Percentiles rank a stretch among this genome's conserved stretches.
These are phyloP conservation scores for Penicillium olsonii DNA, from an alignment of 2,329 filamentous ascomycete species.

Conservation along the genomic window DNA sequence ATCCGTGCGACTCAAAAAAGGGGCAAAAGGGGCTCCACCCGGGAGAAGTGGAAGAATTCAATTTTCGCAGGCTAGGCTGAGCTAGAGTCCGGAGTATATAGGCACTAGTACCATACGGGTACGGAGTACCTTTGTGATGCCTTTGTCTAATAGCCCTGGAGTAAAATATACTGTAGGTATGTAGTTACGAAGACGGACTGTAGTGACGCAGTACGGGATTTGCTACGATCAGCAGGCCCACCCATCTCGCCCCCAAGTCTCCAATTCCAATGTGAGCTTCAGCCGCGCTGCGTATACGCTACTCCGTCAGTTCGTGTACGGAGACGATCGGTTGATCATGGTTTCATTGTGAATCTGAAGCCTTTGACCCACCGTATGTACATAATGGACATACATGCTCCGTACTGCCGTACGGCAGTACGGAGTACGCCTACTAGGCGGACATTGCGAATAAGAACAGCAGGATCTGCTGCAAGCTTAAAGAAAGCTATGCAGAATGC, in stretches of 20 bases:
- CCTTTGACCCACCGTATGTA: not conserved
- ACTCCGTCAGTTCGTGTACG: not conserved
- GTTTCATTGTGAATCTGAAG: not conserved
- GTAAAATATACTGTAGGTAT: too few species aligned
- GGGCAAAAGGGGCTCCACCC: slow-evolving; percentile 6
- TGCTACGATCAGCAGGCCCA: not conserved
- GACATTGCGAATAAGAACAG: not conserved
- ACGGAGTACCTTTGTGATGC: too few species aligned
- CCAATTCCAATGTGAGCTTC: not conserved
- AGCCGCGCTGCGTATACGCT: not conserved
- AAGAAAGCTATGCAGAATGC: not conserved
- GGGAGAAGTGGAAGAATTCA: not conserved
- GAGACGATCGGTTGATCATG: not conserved
- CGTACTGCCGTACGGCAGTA: not conserved
- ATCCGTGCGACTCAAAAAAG: slow-evolving; percentile 15
- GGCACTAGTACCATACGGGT: too few species aligned
- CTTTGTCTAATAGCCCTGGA: too few species aligned
- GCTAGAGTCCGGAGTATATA: not conserved
- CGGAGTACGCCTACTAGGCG: too few species aligned
- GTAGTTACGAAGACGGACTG: too few species aligned
- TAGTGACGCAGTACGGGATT: slow-evolving; percentile 7
- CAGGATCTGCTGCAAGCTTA: not conserved
- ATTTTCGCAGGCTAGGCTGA: not conserved
- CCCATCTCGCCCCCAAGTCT: not conserved
- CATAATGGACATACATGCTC: too few species aligned